phyloP scores from a whole-genome alignment of 805 yeast species.

The Zygotorulaspora sp. region DNA sequence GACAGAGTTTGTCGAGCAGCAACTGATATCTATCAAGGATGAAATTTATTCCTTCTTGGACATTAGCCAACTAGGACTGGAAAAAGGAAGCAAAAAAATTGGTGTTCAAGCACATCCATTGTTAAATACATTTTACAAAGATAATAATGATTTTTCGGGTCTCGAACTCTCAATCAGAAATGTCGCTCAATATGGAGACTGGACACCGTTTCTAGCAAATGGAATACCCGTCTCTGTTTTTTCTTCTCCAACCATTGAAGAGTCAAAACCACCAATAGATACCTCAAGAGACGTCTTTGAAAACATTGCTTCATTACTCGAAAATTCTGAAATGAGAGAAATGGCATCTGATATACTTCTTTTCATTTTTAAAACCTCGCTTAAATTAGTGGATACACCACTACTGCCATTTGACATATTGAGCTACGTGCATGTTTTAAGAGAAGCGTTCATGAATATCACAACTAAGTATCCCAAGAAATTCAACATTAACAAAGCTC shows the following conservation, averaged over 20 bases:
- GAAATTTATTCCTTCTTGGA: conserved; percentile 72
- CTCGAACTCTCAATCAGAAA: conserved; percentile 26
- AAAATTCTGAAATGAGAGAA: conserved; percentile 46
- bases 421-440: conserved; percentile 43
- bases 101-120: conserved; percentile 63
- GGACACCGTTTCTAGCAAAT: conserved; percentile 55
- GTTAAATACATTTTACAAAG: conserved; percentile 45
- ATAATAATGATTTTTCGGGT: conserved; percentile 28
- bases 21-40: conserved; percentile 47
- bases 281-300: conserved; percentile 65
- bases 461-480: conserved; percentile 19
- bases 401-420: conserved; percentile 63
- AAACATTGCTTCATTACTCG: conserved; percentile 40
- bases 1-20: conserved; percentile 67
- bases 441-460: conserved; percentile 45
- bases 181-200: conserved; percentile 51
- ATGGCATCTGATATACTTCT: conserved; percentile 55
- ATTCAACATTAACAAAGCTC: conserved; percentile 31
- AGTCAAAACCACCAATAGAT: conserved; percentile 50
- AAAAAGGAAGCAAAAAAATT: conserved; percentile 51
- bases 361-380: conserved; percentile 46
- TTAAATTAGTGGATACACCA: conserved; percentile 72
- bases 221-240: conserved; percentile 47
- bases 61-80: conserved; percentile 45
- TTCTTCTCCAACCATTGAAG: conserved; percentile 19